These are phyloP conservation scores for Raddia guianensis DNA, from an alignment of 176 grass and related monocot species.

Conservation along the genomic window DNA sequence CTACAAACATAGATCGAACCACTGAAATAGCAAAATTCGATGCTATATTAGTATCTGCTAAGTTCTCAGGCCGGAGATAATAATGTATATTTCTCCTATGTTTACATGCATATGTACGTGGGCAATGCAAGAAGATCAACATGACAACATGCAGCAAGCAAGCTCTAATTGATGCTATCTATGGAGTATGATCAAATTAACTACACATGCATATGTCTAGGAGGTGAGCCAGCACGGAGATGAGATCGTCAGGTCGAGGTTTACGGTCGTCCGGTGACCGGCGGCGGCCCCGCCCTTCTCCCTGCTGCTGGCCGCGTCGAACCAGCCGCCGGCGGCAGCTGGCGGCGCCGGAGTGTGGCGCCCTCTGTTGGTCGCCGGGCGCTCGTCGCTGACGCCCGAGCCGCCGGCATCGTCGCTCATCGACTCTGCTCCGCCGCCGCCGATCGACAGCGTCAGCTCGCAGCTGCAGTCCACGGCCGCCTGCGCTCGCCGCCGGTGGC, in stretches of 20 bases:
- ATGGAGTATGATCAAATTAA: too few relatives aligned
- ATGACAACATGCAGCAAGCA: too few relatives aligned
- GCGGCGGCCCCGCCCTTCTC: background rate
- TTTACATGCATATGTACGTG: too few relatives aligned
- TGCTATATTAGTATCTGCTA: too few relatives aligned
- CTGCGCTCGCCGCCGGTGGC: background rate
- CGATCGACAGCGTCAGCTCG: constrained; percentile 55
- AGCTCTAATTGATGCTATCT: too few relatives aligned
- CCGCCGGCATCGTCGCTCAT: constrained; percentile 43
- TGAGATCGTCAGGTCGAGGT: constrained; percentile 65
- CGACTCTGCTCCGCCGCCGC: background rate
- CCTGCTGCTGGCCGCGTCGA: background rate
- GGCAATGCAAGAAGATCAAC: too few relatives aligned
- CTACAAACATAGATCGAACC: too few relatives aligned
- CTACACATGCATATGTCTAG: background rate
- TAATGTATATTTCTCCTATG: too few relatives aligned
- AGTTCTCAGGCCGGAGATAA: too few relatives aligned
- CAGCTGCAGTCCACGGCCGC: background rate
- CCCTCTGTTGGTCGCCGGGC: background rate
- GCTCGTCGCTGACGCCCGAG: constrained; percentile 46
- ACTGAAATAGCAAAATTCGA: too few relatives aligned
- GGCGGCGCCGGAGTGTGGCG: background rate
- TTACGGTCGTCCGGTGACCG: constrained; percentile 30
- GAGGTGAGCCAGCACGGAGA: constrained; percentile 48
- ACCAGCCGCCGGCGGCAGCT: background rate